Percentiles rank a stretch among this genome's conserved stretches.
These are phyloP conservation scores for Pyricularia pennisetigena DNA, from an alignment of 2,329 filamentous ascomycete genomes.

Conservation along the genomic window DNA sequence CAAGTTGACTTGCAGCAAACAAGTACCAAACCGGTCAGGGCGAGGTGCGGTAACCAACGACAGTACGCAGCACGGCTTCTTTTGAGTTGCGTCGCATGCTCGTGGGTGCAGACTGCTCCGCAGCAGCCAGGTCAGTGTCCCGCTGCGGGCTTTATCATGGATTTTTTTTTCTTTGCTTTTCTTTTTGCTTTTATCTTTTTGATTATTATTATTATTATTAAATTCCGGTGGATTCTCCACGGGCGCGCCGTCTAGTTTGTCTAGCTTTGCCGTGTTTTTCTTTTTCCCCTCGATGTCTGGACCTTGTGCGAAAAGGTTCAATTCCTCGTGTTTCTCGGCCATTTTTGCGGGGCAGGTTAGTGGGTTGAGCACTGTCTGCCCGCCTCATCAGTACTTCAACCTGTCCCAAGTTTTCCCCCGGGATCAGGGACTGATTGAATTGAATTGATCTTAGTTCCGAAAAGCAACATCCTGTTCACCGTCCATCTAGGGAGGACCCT, in stretches of 20 bases:
- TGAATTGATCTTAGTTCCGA: neutral
- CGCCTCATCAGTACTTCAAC: neutral
- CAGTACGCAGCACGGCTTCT: neutral
- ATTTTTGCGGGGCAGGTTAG: neutral
- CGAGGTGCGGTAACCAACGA: neutral
- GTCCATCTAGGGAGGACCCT: neutral
- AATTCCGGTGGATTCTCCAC: neutral
- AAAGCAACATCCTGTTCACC: neutral
- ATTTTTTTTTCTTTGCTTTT: neutral
- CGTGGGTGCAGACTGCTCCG: neutral
- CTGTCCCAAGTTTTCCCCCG: neutral
- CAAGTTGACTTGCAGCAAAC: neutral
- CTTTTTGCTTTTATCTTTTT: neutral
- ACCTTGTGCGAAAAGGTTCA: neutral
- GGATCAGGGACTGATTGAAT: neutral
- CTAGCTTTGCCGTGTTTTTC: neutral
- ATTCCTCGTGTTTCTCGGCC: neutral
- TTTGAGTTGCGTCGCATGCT: neutral
- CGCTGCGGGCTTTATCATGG: neutral
- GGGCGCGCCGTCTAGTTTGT: neutral
- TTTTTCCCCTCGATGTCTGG: neutral
- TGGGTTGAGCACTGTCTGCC: neutral
- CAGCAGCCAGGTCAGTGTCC: neutral
- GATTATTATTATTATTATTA: neutral
- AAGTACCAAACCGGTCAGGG: neutral